Evolutionary conservation across 768 basidiomycete species (phyloP).

Genomic region (Lyophyllum decastes): DNA sequence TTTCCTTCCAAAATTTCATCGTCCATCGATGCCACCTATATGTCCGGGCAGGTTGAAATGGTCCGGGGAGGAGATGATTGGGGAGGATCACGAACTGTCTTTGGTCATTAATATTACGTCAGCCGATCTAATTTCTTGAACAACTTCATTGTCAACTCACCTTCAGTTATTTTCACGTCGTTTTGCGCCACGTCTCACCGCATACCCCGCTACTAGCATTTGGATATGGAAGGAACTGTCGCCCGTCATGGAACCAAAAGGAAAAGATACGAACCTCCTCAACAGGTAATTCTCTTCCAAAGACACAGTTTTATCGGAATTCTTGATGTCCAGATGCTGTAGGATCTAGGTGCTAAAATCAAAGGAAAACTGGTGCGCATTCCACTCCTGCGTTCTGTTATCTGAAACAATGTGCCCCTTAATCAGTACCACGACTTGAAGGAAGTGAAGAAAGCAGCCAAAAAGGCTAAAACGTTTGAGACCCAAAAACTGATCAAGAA

Average conservation of each 20-base stretch:
- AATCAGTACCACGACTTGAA: slow-evolving; percentile 73
- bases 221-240: slow-evolving; percentile 9
- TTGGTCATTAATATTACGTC: neutral
- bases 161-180: neutral
- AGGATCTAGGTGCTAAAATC: slow-evolving; percentile 45
- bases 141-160: neutral
- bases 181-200: neutral
- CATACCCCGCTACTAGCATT: neutral
- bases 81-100: neutral
- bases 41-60: neutral
- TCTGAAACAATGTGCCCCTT: neutral
- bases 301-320: neutral
- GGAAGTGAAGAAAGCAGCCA: slow-evolving; percentile 73
- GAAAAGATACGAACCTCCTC: slow-evolving; percentile 37
- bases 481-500: slow-evolving; percentile 82
- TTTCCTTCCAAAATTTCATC: slow-evolving; percentile 45
- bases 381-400: neutral
- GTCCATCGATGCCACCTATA: slow-evolving; percentile 19
- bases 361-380: slow-evolving; percentile 57
- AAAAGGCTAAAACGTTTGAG: slow-evolving; percentile 82
- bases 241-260: slow-evolving; percentile 38
- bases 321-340: slow-evolving; percentile 20
- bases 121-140: neutral
- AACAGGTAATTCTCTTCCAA: slow-evolving; percentile 28
- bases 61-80: neutral